Evolutionary conservation across 1,284 basidiomycete species (phyloP).

Genomic region (Anthracocystis panici-leucophaei): DNA sequence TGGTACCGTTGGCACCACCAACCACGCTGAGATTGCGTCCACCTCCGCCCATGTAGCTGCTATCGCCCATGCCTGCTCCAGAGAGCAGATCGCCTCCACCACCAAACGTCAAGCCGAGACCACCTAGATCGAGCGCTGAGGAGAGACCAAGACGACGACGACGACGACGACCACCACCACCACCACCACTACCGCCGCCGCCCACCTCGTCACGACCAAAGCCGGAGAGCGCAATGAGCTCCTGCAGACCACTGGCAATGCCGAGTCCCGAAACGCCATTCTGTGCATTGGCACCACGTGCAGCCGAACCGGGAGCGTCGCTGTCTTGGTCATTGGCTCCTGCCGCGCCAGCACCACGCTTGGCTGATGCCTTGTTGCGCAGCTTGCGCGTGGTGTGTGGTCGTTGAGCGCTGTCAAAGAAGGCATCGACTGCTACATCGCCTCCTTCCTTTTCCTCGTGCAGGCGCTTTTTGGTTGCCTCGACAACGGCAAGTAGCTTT

Average conservation of each 20-base stretch:
- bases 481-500: conserved; percentile 63
- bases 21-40: conserved; percentile 34
- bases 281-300: conserved; percentile 24
- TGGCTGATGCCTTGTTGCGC: conserved; percentile 61
- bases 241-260: conserved; percentile 50
- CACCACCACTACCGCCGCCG: conserved; percentile 10
- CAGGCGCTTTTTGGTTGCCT: conserved; percentile 63
- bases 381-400: conserved; percentile 68
- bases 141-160: conserved; percentile 36
- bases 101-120: conserved; percentile 45
- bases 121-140: conserved; percentile 37
- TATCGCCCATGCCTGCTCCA: conserved; percentile 58
- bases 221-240: conserved; percentile 54
- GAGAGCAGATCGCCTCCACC: conserved; percentile 47
- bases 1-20: conserved; percentile 39
- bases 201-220: conserved; percentile 48
- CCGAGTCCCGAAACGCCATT: conserved; percentile 11
- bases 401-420: conserved; percentile 60
- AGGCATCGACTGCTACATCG: conserved; percentile 61
- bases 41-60: conserved; percentile 55
- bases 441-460: conserved; percentile 67
- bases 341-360: conserved; percentile 18
- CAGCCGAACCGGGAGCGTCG: conserved; percentile 25
- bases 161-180: too few species aligned
- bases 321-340: conserved; percentile 33